A percentile compares a stretch with the other conserved stretches of the same genome.
Conservation (phyloP, 2,329 filamentous ascomycete species). For the Coniella lustricola region DNA sequence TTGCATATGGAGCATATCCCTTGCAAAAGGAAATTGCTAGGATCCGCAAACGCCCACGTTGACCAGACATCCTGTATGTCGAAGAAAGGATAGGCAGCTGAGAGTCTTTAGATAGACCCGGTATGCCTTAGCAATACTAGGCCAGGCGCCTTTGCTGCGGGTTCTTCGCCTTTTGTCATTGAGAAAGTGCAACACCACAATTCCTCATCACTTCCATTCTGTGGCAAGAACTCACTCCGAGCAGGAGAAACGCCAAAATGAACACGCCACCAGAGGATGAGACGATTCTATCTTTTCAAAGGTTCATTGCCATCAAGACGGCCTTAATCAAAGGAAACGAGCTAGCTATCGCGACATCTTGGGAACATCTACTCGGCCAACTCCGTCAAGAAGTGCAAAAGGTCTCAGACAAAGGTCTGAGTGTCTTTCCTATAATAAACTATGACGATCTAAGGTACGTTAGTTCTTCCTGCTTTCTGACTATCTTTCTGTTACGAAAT, state of each 20-base stretch:
- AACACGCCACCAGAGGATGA: constrained; percentile 8
- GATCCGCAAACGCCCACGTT: no score
- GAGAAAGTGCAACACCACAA: neutral
- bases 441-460: constrained; percentile 29
- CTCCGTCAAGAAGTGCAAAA: constrained; percentile 31
- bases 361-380: constrained; percentile 31
- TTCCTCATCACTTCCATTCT: no score
- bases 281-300: constrained; percentile 28
- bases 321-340: constrained; percentile 32
- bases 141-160: neutral
- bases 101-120: no score
- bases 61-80: no score
- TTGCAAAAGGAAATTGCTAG: no score
- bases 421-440: constrained; percentile 36
- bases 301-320: constrained; percentile 35
- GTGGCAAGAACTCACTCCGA: neutral
- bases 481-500: neutral
- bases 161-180: neutral
- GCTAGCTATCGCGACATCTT: constrained; percentile 30
- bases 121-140: no score
- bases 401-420: constrained; percentile 26
- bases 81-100: no score
- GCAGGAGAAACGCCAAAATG: constrained; percentile 4
- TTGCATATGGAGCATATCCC: no score
- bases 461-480: neutral